phyloP scores from a whole-genome alignment of 495 filamentous ascomycete species.

The Xylaria sp. region DNA sequence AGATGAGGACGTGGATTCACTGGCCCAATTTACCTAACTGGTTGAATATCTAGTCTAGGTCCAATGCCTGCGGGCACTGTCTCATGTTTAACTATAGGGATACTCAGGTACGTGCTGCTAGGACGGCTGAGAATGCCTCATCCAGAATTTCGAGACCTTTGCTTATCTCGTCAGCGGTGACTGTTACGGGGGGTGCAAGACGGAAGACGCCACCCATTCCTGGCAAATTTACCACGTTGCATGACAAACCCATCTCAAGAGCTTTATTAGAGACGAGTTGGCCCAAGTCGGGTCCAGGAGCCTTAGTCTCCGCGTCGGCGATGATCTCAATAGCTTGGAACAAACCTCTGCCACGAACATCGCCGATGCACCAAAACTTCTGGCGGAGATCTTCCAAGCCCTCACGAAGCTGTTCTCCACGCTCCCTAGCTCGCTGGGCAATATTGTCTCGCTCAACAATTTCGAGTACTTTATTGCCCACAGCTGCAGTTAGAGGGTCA shows the following conservation, averaged over 20 bases:
- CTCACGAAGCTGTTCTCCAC: conserved; percentile 50
- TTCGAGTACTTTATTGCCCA: conserved; percentile 63
- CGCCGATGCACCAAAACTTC: conserved; percentile 62
- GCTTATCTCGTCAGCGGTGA: conserved; percentile 57
- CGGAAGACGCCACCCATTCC: conserved; percentile 63
- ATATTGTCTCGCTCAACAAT: conserved; percentile 60
- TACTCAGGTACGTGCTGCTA: neutral
- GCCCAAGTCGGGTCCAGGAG: conserved; percentile 54
- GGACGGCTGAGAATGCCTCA: conserved; percentile 46
- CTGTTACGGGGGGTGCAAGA: conserved; percentile 64
- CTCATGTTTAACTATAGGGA: neutral
- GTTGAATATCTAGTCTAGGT: neutral
- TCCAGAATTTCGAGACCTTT: conserved; percentile 56
- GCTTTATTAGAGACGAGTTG: conserved; percentile 51
- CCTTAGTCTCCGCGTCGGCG: conserved; percentile 49
- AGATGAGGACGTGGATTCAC: neutral
- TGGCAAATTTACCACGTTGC: conserved; percentile 57
- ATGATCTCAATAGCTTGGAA: conserved; percentile 64
- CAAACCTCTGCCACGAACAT: conserved; percentile 61
- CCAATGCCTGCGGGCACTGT: neutral
- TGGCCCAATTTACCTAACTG: neutral
- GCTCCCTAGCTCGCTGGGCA: conserved; percentile 45
- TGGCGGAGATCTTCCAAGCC: conserved; percentile 50
- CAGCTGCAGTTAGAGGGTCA: conserved; percentile 61
- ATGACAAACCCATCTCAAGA: conserved; percentile 58